phyloP scores from a whole-genome alignment of 2,329 filamentous ascomycete genomes.

The Xylariales sp. region DNA sequence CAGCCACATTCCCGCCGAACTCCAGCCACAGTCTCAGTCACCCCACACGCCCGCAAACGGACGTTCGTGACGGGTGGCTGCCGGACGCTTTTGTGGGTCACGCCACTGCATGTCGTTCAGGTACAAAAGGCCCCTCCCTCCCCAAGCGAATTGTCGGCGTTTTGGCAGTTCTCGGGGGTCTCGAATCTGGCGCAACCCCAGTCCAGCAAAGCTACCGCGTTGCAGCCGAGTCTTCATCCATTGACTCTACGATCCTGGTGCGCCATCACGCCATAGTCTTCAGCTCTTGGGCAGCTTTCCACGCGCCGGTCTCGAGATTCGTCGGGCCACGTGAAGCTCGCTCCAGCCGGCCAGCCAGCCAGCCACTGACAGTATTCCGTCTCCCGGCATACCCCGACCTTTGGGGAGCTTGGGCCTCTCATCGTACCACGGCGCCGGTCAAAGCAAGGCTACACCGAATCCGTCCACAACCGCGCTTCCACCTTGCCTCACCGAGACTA shows the following conservation, averaged over 20 bases:
- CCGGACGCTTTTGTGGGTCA: neutral
- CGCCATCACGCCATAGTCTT: no score
- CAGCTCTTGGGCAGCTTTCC: no score
- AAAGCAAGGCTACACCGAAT: no score
- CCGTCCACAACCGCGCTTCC: no score
- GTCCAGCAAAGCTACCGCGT: no score
- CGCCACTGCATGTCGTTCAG: slow-evolving; percentile 7
- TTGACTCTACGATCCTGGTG: no score
- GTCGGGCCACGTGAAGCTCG: neutral
- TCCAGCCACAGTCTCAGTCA: no score
- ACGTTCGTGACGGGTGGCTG: neutral
- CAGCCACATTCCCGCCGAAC: no score
- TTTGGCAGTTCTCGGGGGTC: slow-evolving; percentile 1
- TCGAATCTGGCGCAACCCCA: slow-evolving; percentile 1
- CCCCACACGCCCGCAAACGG: slow-evolving; percentile 1
- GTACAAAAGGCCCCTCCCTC: slow-evolving; percentile 12
- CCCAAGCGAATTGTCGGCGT: slow-evolving; percentile 7
- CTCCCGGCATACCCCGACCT: neutral
- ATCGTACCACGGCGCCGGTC: no score
- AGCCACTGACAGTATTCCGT: neutral
- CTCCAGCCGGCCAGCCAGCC: no score
- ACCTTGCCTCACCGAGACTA: neutral
- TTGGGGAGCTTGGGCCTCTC: neutral
- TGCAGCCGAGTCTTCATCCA: no score
- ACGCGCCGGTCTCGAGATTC: slow-evolving; percentile 1